Evolutionary conservation across 345 rosid genomes (phyloP).

Genomic region (Trapa incisa): DNA sequence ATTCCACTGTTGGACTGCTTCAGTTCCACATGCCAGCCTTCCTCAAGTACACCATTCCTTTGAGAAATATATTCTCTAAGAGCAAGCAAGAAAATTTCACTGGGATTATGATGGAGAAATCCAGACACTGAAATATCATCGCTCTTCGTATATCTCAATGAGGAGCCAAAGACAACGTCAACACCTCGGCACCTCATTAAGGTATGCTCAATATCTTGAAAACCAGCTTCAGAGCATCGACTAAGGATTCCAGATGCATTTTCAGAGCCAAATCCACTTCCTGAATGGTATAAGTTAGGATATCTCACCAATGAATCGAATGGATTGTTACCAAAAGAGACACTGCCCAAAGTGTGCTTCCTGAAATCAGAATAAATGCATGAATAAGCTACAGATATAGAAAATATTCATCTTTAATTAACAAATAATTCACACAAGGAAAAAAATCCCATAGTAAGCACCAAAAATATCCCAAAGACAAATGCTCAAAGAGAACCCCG

Average conservation of each 20-base stretch:
- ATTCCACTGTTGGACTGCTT: conserved; percentile 39
- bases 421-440: background rate
- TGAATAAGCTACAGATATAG: conserved; percentile 19
- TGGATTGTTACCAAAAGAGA: conserved; percentile 42
- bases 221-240: conserved; percentile 20
- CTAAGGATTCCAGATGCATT: too few relatives aligned
- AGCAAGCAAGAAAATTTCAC: conserved; percentile 44
- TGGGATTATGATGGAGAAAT: conserved; percentile 46
- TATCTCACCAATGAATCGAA: conserved; percentile 36
- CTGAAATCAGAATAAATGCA: conserved; percentile 37
- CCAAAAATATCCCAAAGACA: background rate
- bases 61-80: conserved; percentile 70
- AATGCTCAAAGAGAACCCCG: background rate
- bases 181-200: conserved; percentile 22
- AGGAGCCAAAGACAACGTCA: conserved; percentile 36
- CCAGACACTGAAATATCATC: conserved; percentile 30
- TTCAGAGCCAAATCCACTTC: conserved; percentile 30
- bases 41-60: conserved; percentile 71
- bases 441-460: background rate
- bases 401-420: conserved; percentile 1
- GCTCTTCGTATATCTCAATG: conserved; percentile 32
- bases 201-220: conserved; percentile 31
- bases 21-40: conserved; percentile 78
- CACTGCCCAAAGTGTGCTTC: conserved; percentile 39
- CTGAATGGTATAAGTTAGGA: conserved; percentile 28